Conservation (phyloP, 192 early-diverging fungal genomes). For the Helicostylum pulchrum region DNA sequence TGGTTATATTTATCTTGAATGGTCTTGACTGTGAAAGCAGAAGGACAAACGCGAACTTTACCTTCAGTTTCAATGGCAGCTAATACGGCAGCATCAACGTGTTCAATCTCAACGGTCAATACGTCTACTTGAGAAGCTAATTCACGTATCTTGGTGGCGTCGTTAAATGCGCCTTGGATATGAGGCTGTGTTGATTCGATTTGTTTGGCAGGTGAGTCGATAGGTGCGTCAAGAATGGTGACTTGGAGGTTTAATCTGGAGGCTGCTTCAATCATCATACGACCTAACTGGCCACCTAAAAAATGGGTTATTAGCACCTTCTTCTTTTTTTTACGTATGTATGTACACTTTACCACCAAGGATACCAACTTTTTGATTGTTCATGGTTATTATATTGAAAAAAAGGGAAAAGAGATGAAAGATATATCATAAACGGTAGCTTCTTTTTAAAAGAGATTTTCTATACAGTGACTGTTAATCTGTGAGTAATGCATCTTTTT, state of each 20-base stretch:
- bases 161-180: slow-evolving; percentile 83
- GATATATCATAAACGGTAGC: no score
- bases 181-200: slow-evolving; percentile 64
- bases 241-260: slow-evolving; percentile 85
- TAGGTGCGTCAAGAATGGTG: slow-evolving; percentile 76
- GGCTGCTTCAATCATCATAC: slow-evolving; percentile 97
- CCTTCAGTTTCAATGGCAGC: slow-evolving; percentile 57
- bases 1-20: slow-evolving; percentile 98
- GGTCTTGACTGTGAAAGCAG: slow-evolving; percentile 73
- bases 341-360: slow-evolving; percentile 42
- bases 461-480: no score
- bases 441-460: no score
- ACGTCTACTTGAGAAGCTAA: slow-evolving; percentile 76
- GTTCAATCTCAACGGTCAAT: slow-evolving; percentile 98
- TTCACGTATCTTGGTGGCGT: slow-evolving; percentile 68
- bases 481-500: no score
- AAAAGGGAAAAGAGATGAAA: no score
- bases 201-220: slow-evolving; percentile 83
- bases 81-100: slow-evolving; percentile 73
- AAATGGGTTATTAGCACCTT: slow-evolving; percentile 41
- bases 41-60: slow-evolving; percentile 69
- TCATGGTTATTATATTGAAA: slow-evolving; percentile 33
- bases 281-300: slow-evolving; percentile 93
- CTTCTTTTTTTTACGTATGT: slow-evolving; percentile 20
- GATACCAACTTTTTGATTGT: slow-evolving; percentile 51